phyloP scores from a whole-genome alignment of 192 early-diverging fungal genomes.

The Oehlia diaphana region DNA sequence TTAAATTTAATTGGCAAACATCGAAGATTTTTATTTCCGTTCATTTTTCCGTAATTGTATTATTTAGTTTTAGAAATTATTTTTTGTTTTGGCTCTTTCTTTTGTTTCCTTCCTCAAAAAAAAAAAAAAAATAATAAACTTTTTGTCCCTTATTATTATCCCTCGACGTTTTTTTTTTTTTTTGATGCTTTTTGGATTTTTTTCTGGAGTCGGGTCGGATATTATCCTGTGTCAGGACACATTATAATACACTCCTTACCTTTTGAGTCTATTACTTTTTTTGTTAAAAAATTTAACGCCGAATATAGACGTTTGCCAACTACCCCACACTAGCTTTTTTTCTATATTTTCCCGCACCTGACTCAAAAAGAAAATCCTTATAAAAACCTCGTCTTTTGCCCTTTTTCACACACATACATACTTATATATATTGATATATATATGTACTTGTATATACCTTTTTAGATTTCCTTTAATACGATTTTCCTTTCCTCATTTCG shows the following conservation, averaged over 20 bases:
- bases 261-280: background rate
- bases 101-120: background rate
- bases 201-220: background rate
- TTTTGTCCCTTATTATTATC: background rate
- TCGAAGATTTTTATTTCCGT: background rate
- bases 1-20: background rate
- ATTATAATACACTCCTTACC: background rate
- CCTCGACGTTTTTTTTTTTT: background rate
- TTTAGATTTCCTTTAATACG: background rate
- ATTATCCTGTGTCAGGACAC: background rate
- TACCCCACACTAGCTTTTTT: background rate
- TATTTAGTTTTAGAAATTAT: background rate
- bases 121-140: background rate
- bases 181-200: background rate
- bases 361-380: background rate
- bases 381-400: background rate
- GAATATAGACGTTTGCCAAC: background rate
- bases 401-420: background rate
- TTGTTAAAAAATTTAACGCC: background rate
- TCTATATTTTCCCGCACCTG: background rate
- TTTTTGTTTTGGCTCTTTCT: background rate
- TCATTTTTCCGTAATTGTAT: background rate
- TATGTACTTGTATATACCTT: constrained; percentile 3
- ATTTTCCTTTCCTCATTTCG: background rate
- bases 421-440: constrained; percentile 4